phyloP scores from a whole-genome alignment of 768 basidiomycete species.

The Suillus tomentosus region DNA sequence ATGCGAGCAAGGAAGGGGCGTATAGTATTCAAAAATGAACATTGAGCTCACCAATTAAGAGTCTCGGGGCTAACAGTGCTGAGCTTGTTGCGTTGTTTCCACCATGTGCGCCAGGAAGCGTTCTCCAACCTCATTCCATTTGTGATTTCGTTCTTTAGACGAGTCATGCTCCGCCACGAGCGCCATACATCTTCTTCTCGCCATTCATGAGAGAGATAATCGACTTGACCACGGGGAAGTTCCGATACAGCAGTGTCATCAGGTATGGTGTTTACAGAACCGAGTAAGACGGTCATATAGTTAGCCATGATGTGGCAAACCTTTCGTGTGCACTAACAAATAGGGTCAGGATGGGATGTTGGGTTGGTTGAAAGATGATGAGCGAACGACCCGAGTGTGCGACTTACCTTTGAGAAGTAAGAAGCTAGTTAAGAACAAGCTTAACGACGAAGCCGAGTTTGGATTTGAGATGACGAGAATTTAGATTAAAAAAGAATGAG shows the following conservation, averaged over 20 bases:
- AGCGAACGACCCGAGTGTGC: background rate
- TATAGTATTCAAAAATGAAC: conserved; percentile 8
- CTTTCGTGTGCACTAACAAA: background rate
- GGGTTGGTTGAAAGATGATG: conserved; percentile 1
- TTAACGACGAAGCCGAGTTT: background rate
- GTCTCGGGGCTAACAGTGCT: conserved; percentile 96
- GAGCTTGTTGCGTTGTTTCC: conserved; percentile 96
- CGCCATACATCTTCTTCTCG: conserved; percentile 98
- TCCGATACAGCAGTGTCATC: conserved; percentile 85
- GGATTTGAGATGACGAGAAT: background rate
- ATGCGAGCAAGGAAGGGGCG: conserved; percentile 9
- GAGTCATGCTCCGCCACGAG: conserved; percentile 98
- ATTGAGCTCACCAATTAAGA: conserved; percentile 83
- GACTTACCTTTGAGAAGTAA: background rate
- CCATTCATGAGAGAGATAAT: conserved; percentile 98
- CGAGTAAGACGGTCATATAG: conserved; percentile 70
- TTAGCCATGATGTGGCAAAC: conserved; percentile 48
- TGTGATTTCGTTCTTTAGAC: conserved; percentile 96
- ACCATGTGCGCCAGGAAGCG: conserved; percentile 98
- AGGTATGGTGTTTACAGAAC: conserved; percentile 60
- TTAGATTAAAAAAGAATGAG: conserved; percentile 2
- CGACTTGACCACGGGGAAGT: conserved; percentile 89
- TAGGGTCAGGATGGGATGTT: background rate
- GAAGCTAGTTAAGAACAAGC: background rate
- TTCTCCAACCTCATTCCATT: conserved; percentile 96